Evolutionary conservation across 1,284 basidiomycete species (phyloP).

Genomic region (Vanrija sp.): DNA sequence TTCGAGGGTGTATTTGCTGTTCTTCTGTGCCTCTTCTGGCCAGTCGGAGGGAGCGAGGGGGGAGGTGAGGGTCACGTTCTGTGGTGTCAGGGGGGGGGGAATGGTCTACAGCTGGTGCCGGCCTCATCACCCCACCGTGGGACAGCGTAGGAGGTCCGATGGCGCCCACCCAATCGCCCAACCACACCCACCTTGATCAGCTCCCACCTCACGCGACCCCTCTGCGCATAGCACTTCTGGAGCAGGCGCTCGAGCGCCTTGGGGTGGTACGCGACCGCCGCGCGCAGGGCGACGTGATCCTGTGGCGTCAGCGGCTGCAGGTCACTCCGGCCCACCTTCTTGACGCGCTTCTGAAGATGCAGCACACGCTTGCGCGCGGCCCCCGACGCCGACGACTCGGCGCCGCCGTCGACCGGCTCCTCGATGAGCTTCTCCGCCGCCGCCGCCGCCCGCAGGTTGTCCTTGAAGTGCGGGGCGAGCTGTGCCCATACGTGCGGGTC

Average conservation of each 20-base stretch:
- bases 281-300: slow-evolving; percentile 25
- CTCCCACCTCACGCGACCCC: slow-evolving; percentile 20
- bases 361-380: not conserved
- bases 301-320: slow-evolving; percentile 4
- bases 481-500: slow-evolving; percentile 41
- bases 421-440: not conserved
- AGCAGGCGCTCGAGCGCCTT: slow-evolving; percentile 35
- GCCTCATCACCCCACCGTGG: too few relatives aligned
- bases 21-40: not conserved
- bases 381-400: not conserved
- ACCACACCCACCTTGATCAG: slow-evolving; percentile 23
- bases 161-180: too few relatives aligned
- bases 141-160: too few relatives aligned
- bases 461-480: slow-evolving; percentile 21
- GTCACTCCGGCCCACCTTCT: not conserved
- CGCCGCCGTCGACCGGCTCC: not conserved
- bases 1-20: not conserved
- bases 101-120: not conserved
- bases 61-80: slow-evolving; percentile 10
- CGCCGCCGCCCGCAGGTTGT: not conserved
- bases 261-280: slow-evolving; percentile 37
- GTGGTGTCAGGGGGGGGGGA: slow-evolving; percentile 1
- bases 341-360: not conserved
- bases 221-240: slow-evolving; percentile 24
- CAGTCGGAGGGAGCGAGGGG: not conserved